Percentiles rank a stretch among this genome's conserved stretches.
Evolutionary conservation across 2,329 filamentous ascomycete species (phyloP).

Genomic region (Diaporthe sp.): DNA sequence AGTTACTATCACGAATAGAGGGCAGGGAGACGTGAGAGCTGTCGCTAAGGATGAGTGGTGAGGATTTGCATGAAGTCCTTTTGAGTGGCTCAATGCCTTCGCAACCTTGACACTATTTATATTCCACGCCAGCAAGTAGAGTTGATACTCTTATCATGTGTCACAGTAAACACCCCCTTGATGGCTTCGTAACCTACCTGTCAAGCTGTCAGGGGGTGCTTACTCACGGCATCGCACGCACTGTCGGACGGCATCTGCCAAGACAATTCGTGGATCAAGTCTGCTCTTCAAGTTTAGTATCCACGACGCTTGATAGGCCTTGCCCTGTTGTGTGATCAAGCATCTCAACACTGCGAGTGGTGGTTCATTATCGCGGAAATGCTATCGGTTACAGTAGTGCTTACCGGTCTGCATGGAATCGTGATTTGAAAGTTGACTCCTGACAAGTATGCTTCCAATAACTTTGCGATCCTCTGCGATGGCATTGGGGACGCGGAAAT

Average conservation of each 20-base stretch:
- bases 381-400: neutral
- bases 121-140: neutral
- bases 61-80: neutral
- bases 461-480: neutral
- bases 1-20: neutral
- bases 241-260: conserved; percentile 13
- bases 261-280: neutral
- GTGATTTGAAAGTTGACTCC: neutral
- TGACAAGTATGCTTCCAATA: neutral
- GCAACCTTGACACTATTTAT: neutral
- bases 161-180: neutral
- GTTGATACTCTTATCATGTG: neutral
- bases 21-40: neutral
- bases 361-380: neutral
- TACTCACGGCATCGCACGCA: neutral
- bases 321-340: neutral
- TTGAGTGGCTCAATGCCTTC: neutral
- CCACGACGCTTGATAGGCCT: neutral
- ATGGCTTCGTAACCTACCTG: neutral
- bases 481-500: no score
- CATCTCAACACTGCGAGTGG: neutral
- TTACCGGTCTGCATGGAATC: neutral
- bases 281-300: neutral
- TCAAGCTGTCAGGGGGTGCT: neutral
- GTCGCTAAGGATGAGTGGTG: neutral